These are phyloP conservation scores for Aspergillus melleus DNA, from an alignment of 2,329 filamentous ascomycete species.

Conservation along the genomic window DNA sequence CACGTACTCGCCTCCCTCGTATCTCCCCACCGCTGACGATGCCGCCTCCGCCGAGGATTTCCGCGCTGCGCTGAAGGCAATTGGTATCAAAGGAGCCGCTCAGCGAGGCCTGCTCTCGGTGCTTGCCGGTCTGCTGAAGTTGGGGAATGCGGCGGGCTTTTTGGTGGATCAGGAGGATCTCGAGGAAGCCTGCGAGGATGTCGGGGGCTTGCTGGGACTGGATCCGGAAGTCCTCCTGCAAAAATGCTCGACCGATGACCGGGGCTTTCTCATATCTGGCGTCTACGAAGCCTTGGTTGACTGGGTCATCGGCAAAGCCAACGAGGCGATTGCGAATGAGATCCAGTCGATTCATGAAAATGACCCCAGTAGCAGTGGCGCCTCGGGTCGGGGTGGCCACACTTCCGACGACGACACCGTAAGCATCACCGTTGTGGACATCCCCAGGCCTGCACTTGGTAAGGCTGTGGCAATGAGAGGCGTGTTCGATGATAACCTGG, in stretches of 20 bases:
- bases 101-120: conserved; percentile 83
- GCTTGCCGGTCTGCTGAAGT: conserved; percentile 81
- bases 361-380: conserved; percentile 64
- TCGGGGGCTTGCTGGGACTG: conserved; percentile 78
- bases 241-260: conserved; percentile 81
- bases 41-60: conserved; percentile 92
- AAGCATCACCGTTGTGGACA: conserved; percentile 81
- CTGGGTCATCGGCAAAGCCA: conserved; percentile 88
- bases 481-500: conserved; percentile 87
- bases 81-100: conserved; percentile 86
- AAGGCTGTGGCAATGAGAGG: conserved; percentile 88
- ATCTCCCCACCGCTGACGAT: conserved; percentile 90
- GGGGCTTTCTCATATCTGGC: conserved; percentile 77
- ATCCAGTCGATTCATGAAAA: conserved; percentile 65
- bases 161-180: conserved; percentile 79
- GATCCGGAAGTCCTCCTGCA: conserved; percentile 78
- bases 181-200: conserved; percentile 86
- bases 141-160: conserved; percentile 87
- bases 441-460: conserved; percentile 75
- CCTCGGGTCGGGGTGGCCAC: conserved; percentile 59
- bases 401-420: conserved; percentile 76
- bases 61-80: conserved; percentile 78
- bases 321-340: conserved; percentile 76
- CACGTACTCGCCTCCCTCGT: conserved; percentile 82
- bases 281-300: conserved; percentile 94